Percentiles rank a stretch among this genome's conserved stretches.
Conservation (phyloP, 78 protist genomes). For the Dictyostelium capitatum region DNA sequence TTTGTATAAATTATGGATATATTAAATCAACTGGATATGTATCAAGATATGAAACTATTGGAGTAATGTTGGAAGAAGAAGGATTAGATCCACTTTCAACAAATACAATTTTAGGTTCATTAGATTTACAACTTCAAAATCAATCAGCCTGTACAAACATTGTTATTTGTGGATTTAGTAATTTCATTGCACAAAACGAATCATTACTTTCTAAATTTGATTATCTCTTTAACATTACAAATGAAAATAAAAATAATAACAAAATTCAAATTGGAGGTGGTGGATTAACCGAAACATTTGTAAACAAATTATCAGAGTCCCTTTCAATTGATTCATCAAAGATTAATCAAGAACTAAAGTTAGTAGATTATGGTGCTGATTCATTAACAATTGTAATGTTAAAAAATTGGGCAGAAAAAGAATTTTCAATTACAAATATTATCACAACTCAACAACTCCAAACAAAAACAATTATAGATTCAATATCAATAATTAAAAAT, state of each 20-base stretch:
- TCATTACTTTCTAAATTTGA: not conserved
- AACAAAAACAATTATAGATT: not conserved
- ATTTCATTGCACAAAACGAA: not conserved
- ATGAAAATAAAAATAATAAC: not conserved
- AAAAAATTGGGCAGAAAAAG: conserved; percentile 15
- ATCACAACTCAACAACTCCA: conserved; percentile 6
- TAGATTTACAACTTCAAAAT: conserved; percentile 15
- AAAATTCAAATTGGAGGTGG: not conserved
- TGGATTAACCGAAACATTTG: not conserved
- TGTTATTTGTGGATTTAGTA: not conserved
- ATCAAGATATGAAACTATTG: conserved; percentile 11
- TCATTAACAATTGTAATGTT: not conserved
- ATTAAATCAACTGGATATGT: conserved; percentile 29
- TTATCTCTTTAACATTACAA: not conserved
- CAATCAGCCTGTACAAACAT: not conserved
- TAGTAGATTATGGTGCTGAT: conserved; percentile 30
- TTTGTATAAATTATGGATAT: conserved; percentile 67
- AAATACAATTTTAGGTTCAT: not conserved
- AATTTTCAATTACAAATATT: not conserved
- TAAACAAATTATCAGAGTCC: conserved; percentile 19
- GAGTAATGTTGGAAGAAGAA: not conserved
- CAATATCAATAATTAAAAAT: too few relatives aligned
- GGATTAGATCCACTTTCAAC: not conserved
- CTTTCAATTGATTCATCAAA: conserved; percentile 21
- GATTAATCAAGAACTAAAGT: not conserved